Conservation (phyloP, 2,329 filamentous ascomycete species). For the Alternaria triticina region DNA sequence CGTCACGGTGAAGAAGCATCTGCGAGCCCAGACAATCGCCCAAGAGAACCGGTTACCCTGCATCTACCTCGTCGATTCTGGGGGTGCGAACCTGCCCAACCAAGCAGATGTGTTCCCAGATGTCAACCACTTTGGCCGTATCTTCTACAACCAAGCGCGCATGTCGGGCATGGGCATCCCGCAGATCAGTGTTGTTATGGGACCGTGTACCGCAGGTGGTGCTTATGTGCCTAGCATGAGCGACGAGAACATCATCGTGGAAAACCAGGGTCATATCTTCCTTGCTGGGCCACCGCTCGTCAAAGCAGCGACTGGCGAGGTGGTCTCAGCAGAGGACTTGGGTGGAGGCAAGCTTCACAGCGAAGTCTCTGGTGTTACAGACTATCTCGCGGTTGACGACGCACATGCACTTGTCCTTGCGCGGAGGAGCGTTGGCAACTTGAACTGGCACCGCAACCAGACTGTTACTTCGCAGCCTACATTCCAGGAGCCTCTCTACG, state of each 20-base stretch:
- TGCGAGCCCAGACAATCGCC: conserved; percentile 88
- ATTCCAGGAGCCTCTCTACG: conserved; percentile 79
- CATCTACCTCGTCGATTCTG: conserved; percentile 95
- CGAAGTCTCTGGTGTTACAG: conserved; percentile 88
- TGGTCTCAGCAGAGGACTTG: conserved; percentile 87
- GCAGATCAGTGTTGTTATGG: conserved; percentile 96
- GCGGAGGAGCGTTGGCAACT: conserved; percentile 80
- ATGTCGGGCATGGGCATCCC: conserved; percentile 91
- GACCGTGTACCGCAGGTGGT: conserved; percentile 92
- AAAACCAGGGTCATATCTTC: conserved; percentile 96
- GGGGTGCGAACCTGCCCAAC: conserved; percentile 91
- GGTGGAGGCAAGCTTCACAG: conserved; percentile 90
- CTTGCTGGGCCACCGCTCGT: conserved; percentile 92
- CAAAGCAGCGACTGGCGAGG: conserved; percentile 93
- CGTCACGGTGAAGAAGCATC: conserved; percentile 96
- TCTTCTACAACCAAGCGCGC: conserved; percentile 97
- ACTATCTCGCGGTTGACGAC: conserved; percentile 94
- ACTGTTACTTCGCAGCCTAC: conserved; percentile 41
- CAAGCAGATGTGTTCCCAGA: conserved; percentile 97
- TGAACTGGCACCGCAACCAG: conserved; percentile 77
- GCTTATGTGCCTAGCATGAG: conserved; percentile 98
- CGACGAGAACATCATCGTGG: conserved; percentile 95
- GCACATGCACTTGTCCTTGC: conserved; percentile 89
- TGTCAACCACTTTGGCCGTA: conserved; percentile 91
- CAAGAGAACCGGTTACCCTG: conserved; percentile 83